These are phyloP conservation scores for Auricularia heimuer DNA, from an alignment of 768 basidiomycete species.

Conservation along the genomic window DNA sequence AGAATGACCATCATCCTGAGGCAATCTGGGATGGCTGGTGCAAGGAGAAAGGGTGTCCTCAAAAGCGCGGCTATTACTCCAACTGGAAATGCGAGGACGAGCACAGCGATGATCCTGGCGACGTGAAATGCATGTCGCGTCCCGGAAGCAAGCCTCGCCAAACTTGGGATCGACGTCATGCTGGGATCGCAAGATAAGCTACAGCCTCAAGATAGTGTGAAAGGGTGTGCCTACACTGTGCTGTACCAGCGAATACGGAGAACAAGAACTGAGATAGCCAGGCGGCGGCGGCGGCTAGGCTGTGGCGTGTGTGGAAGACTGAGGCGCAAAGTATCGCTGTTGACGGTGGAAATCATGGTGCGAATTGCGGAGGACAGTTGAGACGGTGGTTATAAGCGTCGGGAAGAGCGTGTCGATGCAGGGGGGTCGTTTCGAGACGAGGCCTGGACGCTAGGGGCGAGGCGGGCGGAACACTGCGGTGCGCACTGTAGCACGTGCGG, in stretches of 20 bases:
- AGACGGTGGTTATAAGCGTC: too few relatives aligned
- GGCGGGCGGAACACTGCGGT: too few relatives aligned
- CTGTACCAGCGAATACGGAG: not conserved
- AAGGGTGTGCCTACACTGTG: not conserved
- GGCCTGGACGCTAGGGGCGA: too few relatives aligned
- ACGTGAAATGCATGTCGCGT: not conserved
- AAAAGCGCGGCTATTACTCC: not conserved
- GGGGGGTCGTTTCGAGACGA: too few relatives aligned
- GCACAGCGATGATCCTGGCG: not conserved
- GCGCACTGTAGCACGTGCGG: too few relatives aligned
- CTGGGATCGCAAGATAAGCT: not conserved
- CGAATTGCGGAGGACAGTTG: too few relatives aligned
- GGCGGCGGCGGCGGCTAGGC: not conserved
- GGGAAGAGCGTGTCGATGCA: too few relatives aligned
- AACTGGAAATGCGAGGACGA: not conserved
- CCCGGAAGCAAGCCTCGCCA: too few relatives aligned
- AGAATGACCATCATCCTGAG: not conserved
- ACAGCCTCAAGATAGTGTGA: not conserved
- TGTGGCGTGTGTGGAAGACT: not conserved
- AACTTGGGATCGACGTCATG: not conserved
- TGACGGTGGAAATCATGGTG: too few relatives aligned
- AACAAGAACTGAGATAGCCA: not conserved
- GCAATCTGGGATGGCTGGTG: not conserved
- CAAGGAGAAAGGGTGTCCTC: not conserved
- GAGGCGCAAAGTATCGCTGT: too few relatives aligned